Evolutionary conservation across 106 monocot genomes (phyloP).

Genomic region (Allium fistulosum): DNA sequence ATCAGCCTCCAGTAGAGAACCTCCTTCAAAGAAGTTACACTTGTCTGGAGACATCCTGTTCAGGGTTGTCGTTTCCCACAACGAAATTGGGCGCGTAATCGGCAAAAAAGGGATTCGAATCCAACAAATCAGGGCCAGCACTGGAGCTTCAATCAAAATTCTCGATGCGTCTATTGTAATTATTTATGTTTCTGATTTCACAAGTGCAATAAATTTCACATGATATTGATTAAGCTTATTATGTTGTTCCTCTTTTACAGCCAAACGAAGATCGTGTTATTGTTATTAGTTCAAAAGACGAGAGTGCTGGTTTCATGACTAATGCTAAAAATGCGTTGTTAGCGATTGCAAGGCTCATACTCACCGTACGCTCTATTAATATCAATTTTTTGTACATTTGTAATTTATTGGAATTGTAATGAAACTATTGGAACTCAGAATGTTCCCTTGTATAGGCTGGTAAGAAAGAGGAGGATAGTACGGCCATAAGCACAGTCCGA

Average conservation of each 20-base stretch:
- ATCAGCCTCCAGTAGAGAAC: neutral
- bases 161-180: constrained; percentile 1
- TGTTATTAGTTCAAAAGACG: constrained; percentile 6
- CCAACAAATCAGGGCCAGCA: constrained; percentile 9
- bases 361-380: neutral
- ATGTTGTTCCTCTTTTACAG: neutral
- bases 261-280: constrained; percentile 5
- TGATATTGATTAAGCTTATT: neutral
- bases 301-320: neutral
- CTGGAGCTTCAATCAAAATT: constrained; percentile 10
- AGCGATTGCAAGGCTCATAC: constrained; percentile 4
- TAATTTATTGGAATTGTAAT: neutral
- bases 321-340: constrained; percentile 4
- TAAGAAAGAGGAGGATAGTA: neutral
- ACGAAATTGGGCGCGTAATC: constrained; percentile 7
- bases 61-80: constrained; percentile 1
- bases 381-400: neutral
- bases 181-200: neutral
- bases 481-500: constrained; percentile 3
- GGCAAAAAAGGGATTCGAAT: constrained; percentile 11
- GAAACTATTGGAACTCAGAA: neutral
- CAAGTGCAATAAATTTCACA: neutral
- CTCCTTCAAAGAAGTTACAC: constrained; percentile 1
- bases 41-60: constrained; percentile 4
- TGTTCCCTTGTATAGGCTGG: neutral